Percentiles rank a stretch among this genome's conserved stretches.
phyloP scores from a whole-genome alignment of 2,329 filamentous ascomycete species.

The Neopestalotiopsis clavispora region DNA sequence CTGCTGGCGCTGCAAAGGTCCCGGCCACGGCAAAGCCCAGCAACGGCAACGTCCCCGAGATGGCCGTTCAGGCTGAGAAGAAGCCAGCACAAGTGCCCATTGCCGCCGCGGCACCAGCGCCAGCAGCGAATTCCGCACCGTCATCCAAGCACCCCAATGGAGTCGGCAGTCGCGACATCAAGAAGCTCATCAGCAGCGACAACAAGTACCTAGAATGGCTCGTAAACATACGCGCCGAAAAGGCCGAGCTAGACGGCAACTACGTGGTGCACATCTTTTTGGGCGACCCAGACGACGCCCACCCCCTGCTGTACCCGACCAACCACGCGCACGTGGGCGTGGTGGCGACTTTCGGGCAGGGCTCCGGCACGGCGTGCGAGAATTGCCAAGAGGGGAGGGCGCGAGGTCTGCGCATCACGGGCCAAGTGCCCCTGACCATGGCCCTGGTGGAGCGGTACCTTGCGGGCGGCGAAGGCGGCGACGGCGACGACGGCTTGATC shows the following conservation, averaged over 20 bases:
- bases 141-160: too few relatives aligned
- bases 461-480: neutral
- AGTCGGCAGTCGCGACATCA: constrained; percentile 13
- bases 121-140: too few relatives aligned
- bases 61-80: too few relatives aligned
- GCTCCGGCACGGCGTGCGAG: constrained; percentile 27
- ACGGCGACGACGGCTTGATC: neutral
- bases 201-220: constrained; percentile 53
- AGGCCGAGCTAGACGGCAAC: constrained; percentile 51
- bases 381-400: constrained; percentile 29
- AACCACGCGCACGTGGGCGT: constrained; percentile 53
- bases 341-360: constrained; percentile 45
- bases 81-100: too few relatives aligned
- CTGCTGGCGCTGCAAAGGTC: too few relatives aligned
- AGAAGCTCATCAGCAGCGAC: constrained; percentile 32
- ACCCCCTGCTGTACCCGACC: constrained; percentile 24
- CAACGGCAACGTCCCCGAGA: too few relatives aligned
- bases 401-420: constrained; percentile 28
- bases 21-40: too few relatives aligned
- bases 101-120: too few relatives aligned
- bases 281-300: constrained; percentile 42
- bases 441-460: constrained; percentile 25
- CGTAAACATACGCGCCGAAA: constrained; percentile 57
- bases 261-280: constrained; percentile 64
- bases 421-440: constrained; percentile 34